Evolutionary conservation across 345 rosid species (phyloP).

Genomic region (Dipteronia dyeriana): DNA sequence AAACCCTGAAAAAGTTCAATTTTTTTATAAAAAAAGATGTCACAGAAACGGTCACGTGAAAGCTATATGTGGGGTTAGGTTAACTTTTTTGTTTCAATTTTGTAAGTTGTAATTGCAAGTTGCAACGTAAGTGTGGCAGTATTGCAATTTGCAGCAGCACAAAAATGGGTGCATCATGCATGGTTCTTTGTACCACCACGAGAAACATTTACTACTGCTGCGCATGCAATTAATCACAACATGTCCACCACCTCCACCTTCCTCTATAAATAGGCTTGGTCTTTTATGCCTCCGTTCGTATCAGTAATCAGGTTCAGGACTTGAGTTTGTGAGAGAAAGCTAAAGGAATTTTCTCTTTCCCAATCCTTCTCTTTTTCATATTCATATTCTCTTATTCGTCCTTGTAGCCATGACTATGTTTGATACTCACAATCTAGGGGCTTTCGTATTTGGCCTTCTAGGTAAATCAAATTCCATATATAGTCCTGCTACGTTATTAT

Average conservation of each 20-base stretch:
- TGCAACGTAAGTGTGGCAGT: background rate
- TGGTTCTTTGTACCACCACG: too few relatives aligned
- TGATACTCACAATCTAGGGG: constrained; percentile 24
- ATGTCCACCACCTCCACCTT: background rate
- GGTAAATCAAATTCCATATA: background rate
- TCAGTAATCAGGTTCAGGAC: background rate
- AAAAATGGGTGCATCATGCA: too few relatives aligned
- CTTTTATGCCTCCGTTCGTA: background rate
- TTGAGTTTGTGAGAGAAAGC: constrained; percentile 3
- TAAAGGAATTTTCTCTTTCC: background rate
- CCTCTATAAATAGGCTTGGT: background rate
- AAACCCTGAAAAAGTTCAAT: background rate
- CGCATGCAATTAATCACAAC: constrained; percentile 1
- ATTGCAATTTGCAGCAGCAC: background rate
- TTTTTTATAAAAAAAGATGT: too few relatives aligned
- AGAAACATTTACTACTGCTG: too few relatives aligned
- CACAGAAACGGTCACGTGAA: background rate
- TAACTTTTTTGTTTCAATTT: too few relatives aligned
- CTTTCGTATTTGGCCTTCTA: constrained; percentile 33
- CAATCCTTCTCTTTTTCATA: background rate
- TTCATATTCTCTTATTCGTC: background rate
- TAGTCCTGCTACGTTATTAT: too few relatives aligned
- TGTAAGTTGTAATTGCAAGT: too few relatives aligned
- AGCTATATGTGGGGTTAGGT: background rate
- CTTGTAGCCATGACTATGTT: constrained; percentile 22